Base-by-base conservation (phyloP, 768 basidiomycete species). In the Daedaleopsis nitida region DNA sequence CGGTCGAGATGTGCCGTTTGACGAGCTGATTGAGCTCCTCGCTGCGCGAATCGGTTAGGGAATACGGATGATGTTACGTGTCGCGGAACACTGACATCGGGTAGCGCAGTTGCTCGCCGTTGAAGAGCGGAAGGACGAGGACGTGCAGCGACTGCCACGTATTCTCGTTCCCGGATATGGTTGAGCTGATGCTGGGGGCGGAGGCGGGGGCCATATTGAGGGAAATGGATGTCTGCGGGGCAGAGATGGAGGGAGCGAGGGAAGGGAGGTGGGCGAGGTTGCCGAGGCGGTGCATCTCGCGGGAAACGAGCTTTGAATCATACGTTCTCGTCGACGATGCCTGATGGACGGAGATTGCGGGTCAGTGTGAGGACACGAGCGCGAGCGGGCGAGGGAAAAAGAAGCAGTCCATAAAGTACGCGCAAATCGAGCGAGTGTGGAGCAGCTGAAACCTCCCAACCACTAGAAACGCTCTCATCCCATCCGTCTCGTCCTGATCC, bases 11-110 rank as follows among this genome's bases (percentile, higher is more conserved):
- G 67, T 96, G 94, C 5, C 86, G 81, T 67, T 83, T 86, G 24
- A 94, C 93, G 27, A 94, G 83, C 12, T 81, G 70, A 66, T 98
- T 98, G 38, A 98, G 80, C 67, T 95, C 93, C 77, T 97, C 95
- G 68, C 91, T 92, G 70, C 47, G 3, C 27, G 23, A 19, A 52
- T 32, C 27, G 27, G 35, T 50, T 39, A 60, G 39, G 27, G 16
- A 7, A 17, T 24, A 59, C 27, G 49, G 27, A 12, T 50, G 27
- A 27, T n/a, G 35, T 5, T 6, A 39, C 16, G 48, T 37, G 6
- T 14, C 9, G 9, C 45, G 27, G 17, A n/a, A 54, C 17, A 76
- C 86, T 69, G 68, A 89, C 91, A 98, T 94, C 23, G 94, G 89
- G 54, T 89, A 83, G 61, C 87, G 83, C 19, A 98, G 80, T 3